These are phyloP conservation scores for Dicorynia guianensis DNA, from an alignment of 306 rosid species.

Conservation along the genomic window DNA sequence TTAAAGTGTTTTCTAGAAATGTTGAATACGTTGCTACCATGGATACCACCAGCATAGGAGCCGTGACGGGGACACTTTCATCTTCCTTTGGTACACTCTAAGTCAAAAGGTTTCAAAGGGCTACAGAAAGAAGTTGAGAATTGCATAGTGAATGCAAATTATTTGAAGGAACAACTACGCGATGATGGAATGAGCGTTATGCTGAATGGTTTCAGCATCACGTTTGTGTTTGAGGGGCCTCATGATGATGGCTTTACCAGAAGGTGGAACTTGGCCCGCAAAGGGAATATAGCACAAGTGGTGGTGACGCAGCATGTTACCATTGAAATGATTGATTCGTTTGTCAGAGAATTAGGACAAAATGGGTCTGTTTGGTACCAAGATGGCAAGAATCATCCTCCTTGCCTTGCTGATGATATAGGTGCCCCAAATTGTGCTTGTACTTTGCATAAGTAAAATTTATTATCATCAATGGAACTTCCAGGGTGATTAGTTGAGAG, in stretches of 20 bases:
- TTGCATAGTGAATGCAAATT: constrained; percentile 59
- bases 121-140: constrained; percentile 72
- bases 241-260: background rate
- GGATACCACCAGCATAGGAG: constrained; percentile 63
- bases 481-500: no score
- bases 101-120: constrained; percentile 61
- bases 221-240: background rate
- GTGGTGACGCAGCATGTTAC: background rate
- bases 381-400: background rate
- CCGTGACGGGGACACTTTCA: constrained; percentile 67
- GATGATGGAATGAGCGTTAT: background rate
- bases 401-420: background rate
- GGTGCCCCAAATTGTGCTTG: background rate
- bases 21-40: constrained; percentile 55
- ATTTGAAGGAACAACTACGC: background rate
- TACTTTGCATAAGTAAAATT: background rate
- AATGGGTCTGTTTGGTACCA: background rate
- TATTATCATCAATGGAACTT: background rate
- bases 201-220: background rate
- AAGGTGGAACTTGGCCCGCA: background rate
- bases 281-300: background rate
- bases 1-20: constrained; percentile 58
- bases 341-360: background rate
- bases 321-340: background rate
- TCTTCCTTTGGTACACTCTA: constrained; percentile 68